Evolutionary conservation across 306 rosid species (phyloP).

Genomic region (Quercus ilex): DNA sequence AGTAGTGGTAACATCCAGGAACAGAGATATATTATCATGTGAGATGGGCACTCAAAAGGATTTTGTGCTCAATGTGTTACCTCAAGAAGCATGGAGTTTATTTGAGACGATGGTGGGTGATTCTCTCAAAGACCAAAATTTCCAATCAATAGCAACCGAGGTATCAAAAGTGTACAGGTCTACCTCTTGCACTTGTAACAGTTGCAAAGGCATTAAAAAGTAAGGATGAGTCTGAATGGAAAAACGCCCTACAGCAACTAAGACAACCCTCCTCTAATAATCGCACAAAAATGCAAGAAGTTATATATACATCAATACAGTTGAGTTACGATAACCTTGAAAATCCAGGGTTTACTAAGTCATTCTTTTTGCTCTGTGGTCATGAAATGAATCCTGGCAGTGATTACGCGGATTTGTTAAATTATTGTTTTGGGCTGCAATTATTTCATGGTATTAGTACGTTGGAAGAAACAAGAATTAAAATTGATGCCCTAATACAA

Average conservation of each 20-base stretch:
- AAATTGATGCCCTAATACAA: background rate
- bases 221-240: background rate
- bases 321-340: conserved; percentile 28
- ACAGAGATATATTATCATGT: background rate
- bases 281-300: background rate
- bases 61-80: background rate
- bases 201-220: background rate
- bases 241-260: background rate
- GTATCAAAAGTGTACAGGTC: background rate
- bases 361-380: conserved; percentile 29
- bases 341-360: conserved; percentile 15
- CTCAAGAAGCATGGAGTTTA: background rate
- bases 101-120: background rate
- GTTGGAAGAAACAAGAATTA: background rate
- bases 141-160: background rate
- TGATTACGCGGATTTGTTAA: conserved; percentile 7
- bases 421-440: conserved; percentile 12
- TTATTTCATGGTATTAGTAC: background rate
- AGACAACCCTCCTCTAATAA: background rate
- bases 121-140: background rate
- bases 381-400: background rate
- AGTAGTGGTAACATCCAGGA: background rate
- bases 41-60: background rate
- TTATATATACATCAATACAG: conserved; percentile 10
- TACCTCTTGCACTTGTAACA: conserved; percentile 3